Percentiles rank a stretch among this genome's conserved stretches.
These are phyloP conservation scores for Peziza echinospora DNA, from an alignment of 495 filamentous ascomycete genomes.

Conservation along the genomic window DNA sequence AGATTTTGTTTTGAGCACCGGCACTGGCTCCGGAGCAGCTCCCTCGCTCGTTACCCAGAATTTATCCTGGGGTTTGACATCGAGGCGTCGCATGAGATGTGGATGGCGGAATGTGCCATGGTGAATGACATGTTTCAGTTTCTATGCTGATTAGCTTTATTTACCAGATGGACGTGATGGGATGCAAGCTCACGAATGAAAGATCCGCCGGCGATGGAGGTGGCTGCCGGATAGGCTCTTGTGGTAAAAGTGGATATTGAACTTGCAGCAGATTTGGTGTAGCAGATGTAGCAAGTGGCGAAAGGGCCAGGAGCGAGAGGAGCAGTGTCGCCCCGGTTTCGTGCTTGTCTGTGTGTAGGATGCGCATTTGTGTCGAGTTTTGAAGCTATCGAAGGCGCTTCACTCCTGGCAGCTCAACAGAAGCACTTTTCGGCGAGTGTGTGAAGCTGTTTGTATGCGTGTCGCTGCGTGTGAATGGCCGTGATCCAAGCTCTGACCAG, in stretches of 20 bases:
- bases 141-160: conserved; percentile 26
- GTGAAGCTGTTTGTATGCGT: too few relatives aligned
- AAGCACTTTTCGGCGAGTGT: too few relatives aligned
- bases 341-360: too few relatives aligned
- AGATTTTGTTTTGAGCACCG: conserved; percentile 30
- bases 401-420: too few relatives aligned
- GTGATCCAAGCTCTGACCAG: too few relatives aligned
- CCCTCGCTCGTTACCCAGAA: conserved; percentile 47
- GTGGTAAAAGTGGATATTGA: conserved; percentile 19
- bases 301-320: conserved; percentile 40
- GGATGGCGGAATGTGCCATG: conserved; percentile 34
- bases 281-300: conserved; percentile 22
- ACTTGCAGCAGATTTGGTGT: conserved; percentile 7
- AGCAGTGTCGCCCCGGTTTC: conserved; percentile 22
- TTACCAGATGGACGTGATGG: conserved; percentile 5
- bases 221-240: conserved; percentile 23
- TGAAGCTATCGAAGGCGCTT: too few relatives aligned
- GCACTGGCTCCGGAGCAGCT: conserved; percentile 22
- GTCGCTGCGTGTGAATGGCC: too few relatives aligned
- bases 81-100: conserved; percentile 46
- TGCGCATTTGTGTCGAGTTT: too few relatives aligned
- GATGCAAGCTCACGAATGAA: conserved; percentile 26
- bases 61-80: conserved; percentile 39
- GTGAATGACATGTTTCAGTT: conserved; percentile 72
- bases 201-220: conserved; percentile 25